Evolutionary conservation across 78 protist species (phyloP), one percentile per base, ranked within the genome.

Genomic region (Corallochytrium limacisporum): DNA sequence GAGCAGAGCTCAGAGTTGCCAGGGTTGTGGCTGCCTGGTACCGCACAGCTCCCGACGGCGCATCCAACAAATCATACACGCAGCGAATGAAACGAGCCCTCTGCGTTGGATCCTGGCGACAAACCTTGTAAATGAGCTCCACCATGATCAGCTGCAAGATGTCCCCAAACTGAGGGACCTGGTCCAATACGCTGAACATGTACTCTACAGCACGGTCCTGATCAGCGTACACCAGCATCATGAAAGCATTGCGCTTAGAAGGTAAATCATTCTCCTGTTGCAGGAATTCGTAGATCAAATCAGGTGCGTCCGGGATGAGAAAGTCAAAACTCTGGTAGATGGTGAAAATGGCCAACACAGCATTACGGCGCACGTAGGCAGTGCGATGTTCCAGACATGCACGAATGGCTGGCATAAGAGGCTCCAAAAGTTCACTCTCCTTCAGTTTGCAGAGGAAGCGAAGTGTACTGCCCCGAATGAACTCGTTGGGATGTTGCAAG

Each of bases 241-340:
- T 57, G 44, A 94, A 89, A 4, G 97, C 97, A 54, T 94, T 91
- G 46, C 98, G 80, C 83, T 83, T 81, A 38, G 90, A 83, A 24
- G 91, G 65, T 80, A 62, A 85, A 91, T 40, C 72, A 33, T 6
- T 18, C 35, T 51, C 77, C 18, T 24, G 2, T 5, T 38, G 51
- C 46, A 92, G 74, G 55, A 81, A 78, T 28, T 65, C 38, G 53
- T 82, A 84, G 36, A 93, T 37, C 33, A 87, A 61, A 50, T 90
- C 95, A 29, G 96, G 92, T 6, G 89, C 96, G 56, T 93, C 95
- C 28, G 98, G 96, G 29, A 89, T 46, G 42, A 92, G 72, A 49
- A 72, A 24, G 29, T 73, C 88, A 24, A 62, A 72, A 40, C 16
- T 43, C 42, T 57, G 53, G 67, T 75, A 86, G 59, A 91, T 72